Evolutionary conservation across 164 flowering plant species (phyloP).

Genomic region (Berberis thunbergii): DNA sequence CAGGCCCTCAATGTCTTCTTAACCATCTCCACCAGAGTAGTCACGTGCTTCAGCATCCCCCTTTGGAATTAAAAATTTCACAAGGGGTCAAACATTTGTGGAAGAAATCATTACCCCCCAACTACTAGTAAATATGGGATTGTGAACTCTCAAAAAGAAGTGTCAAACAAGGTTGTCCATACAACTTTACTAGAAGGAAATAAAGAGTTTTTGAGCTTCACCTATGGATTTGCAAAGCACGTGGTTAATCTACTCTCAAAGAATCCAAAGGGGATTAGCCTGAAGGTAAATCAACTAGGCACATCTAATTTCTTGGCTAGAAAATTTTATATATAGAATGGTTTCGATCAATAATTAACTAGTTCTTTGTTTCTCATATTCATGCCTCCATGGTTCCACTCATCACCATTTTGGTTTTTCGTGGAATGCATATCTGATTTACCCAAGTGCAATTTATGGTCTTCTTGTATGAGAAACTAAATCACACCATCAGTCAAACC

Average conservation of each 20-base stretch:
- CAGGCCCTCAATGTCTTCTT: conserved; percentile 56
- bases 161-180: conserved; percentile 20
- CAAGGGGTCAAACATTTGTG: conserved; percentile 21
- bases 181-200: conserved; percentile 16
- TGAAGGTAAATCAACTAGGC: conserved; percentile 42
- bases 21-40: conserved; percentile 56
- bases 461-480: too few relatives aligned
- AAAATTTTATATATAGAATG: background rate
- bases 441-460: too few relatives aligned
- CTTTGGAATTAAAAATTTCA: conserved; percentile 25
- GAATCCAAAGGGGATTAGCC: conserved; percentile 74
- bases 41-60: conserved; percentile 49
- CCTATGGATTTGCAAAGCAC: conserved; percentile 49
- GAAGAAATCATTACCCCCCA: conserved; percentile 29
- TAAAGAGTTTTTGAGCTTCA: conserved; percentile 23
- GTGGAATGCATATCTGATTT: too few relatives aligned
- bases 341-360: too few relatives aligned
- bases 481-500: too few relatives aligned
- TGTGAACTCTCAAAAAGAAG: conserved; percentile 44
- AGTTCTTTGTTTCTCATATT: too few relatives aligned
- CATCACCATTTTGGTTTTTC: too few relatives aligned
- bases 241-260: conserved; percentile 45
- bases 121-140: conserved; percentile 27
- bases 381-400: too few relatives aligned
- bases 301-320: background rate